Evolutionary conservation across 2,329 filamentous ascomycete genomes (phyloP).

Genomic region (Mollisiaceae sp.): DNA sequence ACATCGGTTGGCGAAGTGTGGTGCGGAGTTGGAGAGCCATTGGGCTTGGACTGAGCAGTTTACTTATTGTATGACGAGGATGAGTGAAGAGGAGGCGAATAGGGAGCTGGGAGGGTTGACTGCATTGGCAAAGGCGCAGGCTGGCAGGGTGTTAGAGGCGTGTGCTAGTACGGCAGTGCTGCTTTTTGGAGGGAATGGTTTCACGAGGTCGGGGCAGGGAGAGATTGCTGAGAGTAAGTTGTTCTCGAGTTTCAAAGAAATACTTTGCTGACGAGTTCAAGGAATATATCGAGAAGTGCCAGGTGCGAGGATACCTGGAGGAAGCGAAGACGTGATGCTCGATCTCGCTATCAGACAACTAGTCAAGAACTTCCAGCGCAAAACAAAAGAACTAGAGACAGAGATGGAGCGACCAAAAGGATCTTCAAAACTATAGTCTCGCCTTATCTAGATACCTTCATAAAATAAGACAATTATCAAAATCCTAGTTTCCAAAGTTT

Average conservation of each 20-base stretch:
- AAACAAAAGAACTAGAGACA: conserved; percentile 58
- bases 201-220: conserved; percentile 71
- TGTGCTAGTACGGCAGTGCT: conserved; percentile 72
- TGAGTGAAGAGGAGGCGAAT: conserved; percentile 64
- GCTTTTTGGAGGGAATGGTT: conserved; percentile 77
- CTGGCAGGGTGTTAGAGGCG: conserved; percentile 73
- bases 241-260: conserved; percentile 4
- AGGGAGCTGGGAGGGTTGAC: conserved; percentile 72
- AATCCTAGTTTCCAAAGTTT: no score
- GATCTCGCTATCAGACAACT: conserved; percentile 73
- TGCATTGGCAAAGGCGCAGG: conserved; percentile 74
- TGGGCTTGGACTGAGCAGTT: conserved; percentile 77
- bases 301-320: conserved; percentile 66
- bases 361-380: conserved; percentile 69
- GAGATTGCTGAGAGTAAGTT: conserved; percentile 71
- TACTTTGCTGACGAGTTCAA: conserved; percentile 43
- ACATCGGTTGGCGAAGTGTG: conserved; percentile 73
- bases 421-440: conserved; percentile 50
- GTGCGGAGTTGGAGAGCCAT: conserved; percentile 70
- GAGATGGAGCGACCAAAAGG: conserved; percentile 36
- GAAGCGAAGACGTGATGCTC: conserved; percentile 74
- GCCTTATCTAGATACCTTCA: background rate
- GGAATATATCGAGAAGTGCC: conserved; percentile 69
- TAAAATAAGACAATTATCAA: background rate
- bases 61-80: conserved; percentile 67